These are phyloP conservation scores for Pichia sp. DNA, from an alignment of 1,139 yeast species.

Conservation along the genomic window DNA sequence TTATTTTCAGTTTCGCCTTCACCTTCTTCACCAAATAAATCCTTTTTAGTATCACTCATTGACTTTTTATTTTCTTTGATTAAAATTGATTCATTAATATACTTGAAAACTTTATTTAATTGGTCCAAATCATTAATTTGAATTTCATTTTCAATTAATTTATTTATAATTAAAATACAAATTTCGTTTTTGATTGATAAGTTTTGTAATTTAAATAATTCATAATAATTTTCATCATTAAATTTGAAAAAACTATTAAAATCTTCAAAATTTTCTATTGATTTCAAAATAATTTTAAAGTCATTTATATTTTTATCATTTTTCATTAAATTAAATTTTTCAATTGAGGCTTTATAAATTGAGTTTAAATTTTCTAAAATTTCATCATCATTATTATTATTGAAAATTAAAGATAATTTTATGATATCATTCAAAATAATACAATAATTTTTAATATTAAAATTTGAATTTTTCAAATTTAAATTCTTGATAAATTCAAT, in stretches of 20 bases:
- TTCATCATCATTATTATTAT: constrained; percentile 56
- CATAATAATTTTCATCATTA: constrained; percentile 34
- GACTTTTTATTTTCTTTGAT: constrained; percentile 8
- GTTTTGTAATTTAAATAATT: constrained; percentile 37
- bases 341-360: constrained; percentile 53
- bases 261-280: constrained; percentile 38
- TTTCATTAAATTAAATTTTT: constrained; percentile 36
- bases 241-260: constrained; percentile 31
- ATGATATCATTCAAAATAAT: constrained; percentile 60
- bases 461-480: constrained; percentile 51
- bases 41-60: constrained; percentile 14
- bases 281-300: constrained; percentile 50
- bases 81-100: constrained; percentile 25
- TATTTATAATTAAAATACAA: constrained; percentile 39
- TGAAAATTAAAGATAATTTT: constrained; percentile 39
- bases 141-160: constrained; percentile 27
- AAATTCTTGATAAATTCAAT: constrained; percentile 58
- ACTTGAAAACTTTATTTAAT: constrained; percentile 41
- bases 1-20: constrained; percentile 5
- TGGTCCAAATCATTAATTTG: constrained; percentile 31
- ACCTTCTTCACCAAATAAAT: constrained; percentile 33
- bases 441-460: constrained; percentile 60
- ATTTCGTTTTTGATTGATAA: constrained; percentile 35
- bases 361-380: constrained; percentile 55
- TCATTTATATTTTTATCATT: constrained; percentile 32